These are phyloP conservation scores for Botrytis paeoniae DNA, from an alignment of 2,329 filamentous ascomycete species.

Conservation along the genomic window DNA sequence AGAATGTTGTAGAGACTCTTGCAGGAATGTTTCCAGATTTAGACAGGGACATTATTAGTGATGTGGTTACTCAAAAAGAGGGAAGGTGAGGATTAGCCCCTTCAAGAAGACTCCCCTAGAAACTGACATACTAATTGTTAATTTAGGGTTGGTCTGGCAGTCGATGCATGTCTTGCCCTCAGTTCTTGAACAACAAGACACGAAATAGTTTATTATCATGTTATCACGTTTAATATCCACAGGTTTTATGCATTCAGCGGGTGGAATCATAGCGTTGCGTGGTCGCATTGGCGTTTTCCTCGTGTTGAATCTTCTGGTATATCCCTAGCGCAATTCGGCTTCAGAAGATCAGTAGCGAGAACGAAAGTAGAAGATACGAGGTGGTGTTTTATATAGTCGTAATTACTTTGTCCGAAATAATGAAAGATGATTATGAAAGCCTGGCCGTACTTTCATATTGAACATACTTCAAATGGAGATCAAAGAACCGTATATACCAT, in stretches of 20 bases:
- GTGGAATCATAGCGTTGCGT: conserved; percentile 21
- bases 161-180: conserved; percentile 78
- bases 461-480: background rate
- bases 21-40: conserved; percentile 96
- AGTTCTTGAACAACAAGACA: conserved; percentile 30
- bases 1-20: conserved; percentile 88
- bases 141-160: conserved; percentile 73
- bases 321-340: conserved; percentile 18
- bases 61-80: conserved; percentile 94
- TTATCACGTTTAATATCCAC: conserved; percentile 19
- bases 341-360: conserved; percentile 17
- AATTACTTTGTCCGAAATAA: conserved; percentile 18
- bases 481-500: background rate
- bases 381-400: conserved; percentile 19
- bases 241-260: conserved; percentile 20
- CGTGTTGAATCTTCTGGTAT: conserved; percentile 20
- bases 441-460: background rate
- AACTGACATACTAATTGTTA: conserved; percentile 30
- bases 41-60: conserved; percentile 90
- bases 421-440: conserved; percentile 5
- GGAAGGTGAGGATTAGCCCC: conserved; percentile 63
- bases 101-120: background rate
- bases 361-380: conserved; percentile 6
- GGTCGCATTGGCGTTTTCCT: conserved; percentile 19
- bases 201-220: conserved; percentile 9